Conservation (phyloP, 768 basidiomycete genomes). For the Filobasidium floriforme region DNA sequence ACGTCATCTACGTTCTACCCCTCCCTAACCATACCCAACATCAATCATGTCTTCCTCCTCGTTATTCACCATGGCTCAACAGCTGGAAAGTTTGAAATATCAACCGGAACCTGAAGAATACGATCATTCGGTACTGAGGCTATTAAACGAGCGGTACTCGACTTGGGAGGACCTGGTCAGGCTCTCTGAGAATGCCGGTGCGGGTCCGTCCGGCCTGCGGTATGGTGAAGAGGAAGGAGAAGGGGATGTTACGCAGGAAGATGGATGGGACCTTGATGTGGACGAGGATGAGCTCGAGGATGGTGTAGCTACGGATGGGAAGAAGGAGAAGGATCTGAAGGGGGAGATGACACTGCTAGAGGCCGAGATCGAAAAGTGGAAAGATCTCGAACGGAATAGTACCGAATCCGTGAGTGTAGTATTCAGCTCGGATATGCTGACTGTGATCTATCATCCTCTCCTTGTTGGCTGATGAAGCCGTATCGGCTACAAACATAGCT, state of each 20-base stretch:
- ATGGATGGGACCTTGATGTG: background rate
- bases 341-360: background rate
- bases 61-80: background rate
- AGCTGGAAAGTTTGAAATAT: background rate
- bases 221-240: background rate
- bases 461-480: too few relatives aligned
- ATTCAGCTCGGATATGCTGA: too few relatives aligned
- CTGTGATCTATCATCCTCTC: too few relatives aligned
- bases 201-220: background rate
- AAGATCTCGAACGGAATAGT: background rate
- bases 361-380: conserved; percentile 4
- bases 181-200: background rate
- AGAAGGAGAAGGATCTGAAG: background rate
- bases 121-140: background rate
- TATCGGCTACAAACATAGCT: conserved; percentile 1
- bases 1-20: conserved; percentile 1
- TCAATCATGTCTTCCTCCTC: background rate
- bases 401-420: background rate
- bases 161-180: conserved; percentile 4
- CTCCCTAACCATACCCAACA: background rate
- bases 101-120: background rate
- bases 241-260: background rate
- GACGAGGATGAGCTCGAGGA: background rate
- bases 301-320: background rate
- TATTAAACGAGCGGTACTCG: background rate